Base-by-base conservation (phyloP, 768 basidiomycete genomes). In the Kwoniella sp. region DNA sequence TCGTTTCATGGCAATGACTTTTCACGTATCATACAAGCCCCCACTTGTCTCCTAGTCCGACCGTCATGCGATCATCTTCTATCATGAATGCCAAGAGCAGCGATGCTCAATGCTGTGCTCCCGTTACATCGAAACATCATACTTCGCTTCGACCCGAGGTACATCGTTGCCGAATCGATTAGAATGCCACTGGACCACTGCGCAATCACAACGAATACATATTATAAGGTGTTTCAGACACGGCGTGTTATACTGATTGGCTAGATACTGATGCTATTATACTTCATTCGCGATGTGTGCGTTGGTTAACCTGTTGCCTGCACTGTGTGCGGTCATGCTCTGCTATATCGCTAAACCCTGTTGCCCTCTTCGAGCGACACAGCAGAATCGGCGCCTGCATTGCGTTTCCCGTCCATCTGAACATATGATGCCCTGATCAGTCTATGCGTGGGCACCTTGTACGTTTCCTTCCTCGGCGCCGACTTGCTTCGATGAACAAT, bases 41-140 rank as follows among this genome's bases (percentile, higher is more conserved):
- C 28, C 28, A 30, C 31, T 45, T 20, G 31, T 57, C 55, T 57
- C 48, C 17, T 57, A 30, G 22, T 20, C 22, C 54, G 54, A 57
- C 31, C 29, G 62, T 63, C 62, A 63, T 63, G 62, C 54, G 54
- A 63, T 58, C 62, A 63, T 63, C 30, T 47, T 57, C 45, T 48
- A 61, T 57, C 55, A 56, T 51, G 62, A 5, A 4, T 4, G 50
- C n/a, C n/a, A n/a, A n/a, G n/a, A n/a, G n/a, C n/a, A n/a, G n/a
- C n/a, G n/a, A n/a, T n/a, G n/a, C n/a, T 37, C 34, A 37, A 7
- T 37, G 34, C 34, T 37, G n/a, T n/a, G n/a, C n/a, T n/a, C n/a
- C n/a, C n/a, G n/a, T n/a, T n/a, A n/a, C n/a, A n/a, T n/a, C n/a
- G n/a, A n/a, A n/a, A n/a, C n/a, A n/a, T n/a, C n/a, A n/a, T n/a